Base-by-base conservation (phyloP, 331 rosid genomes). In the Prunus yedoensis region DNA sequence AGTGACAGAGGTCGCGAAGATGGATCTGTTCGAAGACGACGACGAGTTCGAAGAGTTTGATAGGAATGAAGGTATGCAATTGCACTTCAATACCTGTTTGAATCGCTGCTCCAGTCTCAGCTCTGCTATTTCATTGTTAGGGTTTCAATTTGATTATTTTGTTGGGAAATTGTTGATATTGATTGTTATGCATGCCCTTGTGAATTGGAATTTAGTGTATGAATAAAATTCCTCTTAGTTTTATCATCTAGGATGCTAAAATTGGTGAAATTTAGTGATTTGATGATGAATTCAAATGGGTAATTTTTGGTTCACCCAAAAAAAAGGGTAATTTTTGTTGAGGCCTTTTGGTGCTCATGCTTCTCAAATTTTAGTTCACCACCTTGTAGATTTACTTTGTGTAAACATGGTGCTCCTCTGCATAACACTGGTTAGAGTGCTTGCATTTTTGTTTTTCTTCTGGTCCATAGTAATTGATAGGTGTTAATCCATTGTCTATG, bases 31-130 rank as follows among this genome's bases (percentile, higher is more conserved):
- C 71, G 94, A 93, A 78, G 96, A 93, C 65, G 98, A 93, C 35
- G 98, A 90, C 20, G 98, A 93, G 66, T 93, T 93, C 56, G 97
- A 92, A 76, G 96, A 92, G 87, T 92, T 92, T 73, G 94, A 93
- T 52, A 82, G 89, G 80, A 85, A 87, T 50, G 90, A 87, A 85
- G 96, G 97, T 90, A 59, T 45, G 10, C 2, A 38, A 35, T 68
- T 46, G 12, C 60, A 43, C 32, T 18, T 67, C 41, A 38, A 41
- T 41, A 4, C 52, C 18, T 41, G 28, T 4, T 28, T 18, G 18
- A 25, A 1, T 46, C 1, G 13, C 51, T 30, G 9, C 54, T 43
- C 16, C 25, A 65, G 9, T 28, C 28, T 28, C 15, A 4, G 3
- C 68, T 38, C 14, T 45, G 46, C 51, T 15, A 21, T 59, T 45